These are phyloP conservation scores for Lepiota venenata DNA, from an alignment of 768 basidiomycete species.

Conservation along the genomic window DNA sequence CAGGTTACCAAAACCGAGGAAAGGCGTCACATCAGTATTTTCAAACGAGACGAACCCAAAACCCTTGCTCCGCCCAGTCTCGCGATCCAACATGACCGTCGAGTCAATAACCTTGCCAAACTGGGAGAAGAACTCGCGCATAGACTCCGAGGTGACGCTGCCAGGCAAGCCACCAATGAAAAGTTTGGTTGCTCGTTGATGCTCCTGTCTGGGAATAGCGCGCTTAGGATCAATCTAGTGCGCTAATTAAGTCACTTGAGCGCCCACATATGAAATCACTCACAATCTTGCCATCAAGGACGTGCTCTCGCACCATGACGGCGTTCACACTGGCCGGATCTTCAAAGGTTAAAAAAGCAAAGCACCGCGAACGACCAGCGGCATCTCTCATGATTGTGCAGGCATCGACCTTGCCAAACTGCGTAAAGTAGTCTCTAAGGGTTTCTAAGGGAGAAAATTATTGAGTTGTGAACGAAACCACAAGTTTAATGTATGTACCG, in stretches of 20 bases:
- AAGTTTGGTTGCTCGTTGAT: conserved; percentile 88
- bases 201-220: conserved; percentile 95
- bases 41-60: conserved; percentile 98
- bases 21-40: conserved; percentile 84
- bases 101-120: conserved; percentile 97
- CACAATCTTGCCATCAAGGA: conserved; percentile 96
- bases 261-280: conserved; percentile 31
- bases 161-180: conserved; percentile 95
- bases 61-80: conserved; percentile 92
- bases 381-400: conserved; percentile 99
- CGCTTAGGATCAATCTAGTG: conserved; percentile 98
- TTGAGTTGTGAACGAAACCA: conserved; percentile 35
- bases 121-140: conserved; percentile 91
- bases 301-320: conserved; percentile 94
- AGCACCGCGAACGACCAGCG: conserved; percentile 91
- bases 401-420: conserved; percentile 96
- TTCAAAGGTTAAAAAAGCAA: conserved; percentile 96
- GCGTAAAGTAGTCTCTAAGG: conserved; percentile 84
- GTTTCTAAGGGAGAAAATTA: conserved; percentile 53
- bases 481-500: conserved; percentile 63
- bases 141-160: conserved; percentile 88
- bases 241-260: conserved; percentile 2
- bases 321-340: conserved; percentile 91
- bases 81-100: conserved; percentile 97
- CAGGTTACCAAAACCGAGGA: conserved; percentile 84